phyloP scores from a whole-genome alignment of 768 basidiomycete species.

The Tulasnella sp. region DNA sequence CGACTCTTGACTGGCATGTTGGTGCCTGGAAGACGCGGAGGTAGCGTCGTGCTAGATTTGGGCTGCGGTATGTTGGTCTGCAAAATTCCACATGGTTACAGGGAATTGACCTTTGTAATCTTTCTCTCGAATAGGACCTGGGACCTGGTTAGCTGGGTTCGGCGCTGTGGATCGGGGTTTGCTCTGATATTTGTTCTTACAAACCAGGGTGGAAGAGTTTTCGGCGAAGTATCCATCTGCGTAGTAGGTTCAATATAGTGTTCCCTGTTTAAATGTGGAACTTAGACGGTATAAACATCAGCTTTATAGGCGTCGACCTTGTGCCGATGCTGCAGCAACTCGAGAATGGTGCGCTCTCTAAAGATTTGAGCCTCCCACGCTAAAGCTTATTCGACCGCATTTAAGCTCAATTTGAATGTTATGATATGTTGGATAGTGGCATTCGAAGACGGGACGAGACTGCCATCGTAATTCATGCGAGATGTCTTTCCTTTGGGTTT shows the following conservation, averaged over 20 bases:
- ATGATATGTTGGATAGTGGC: background rate
- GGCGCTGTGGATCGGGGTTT: background rate
- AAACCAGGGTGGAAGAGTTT: conserved; percentile 16
- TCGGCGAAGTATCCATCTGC: background rate
- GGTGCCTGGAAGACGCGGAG: background rate
- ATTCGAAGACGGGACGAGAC: background rate
- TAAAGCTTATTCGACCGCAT: background rate
- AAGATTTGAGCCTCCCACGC: background rate
- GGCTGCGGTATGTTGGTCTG: conserved; percentile 9
- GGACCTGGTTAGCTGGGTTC: conserved; percentile 20
- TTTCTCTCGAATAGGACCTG: background rate
- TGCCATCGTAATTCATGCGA: background rate
- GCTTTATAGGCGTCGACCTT: conserved; percentile 27
- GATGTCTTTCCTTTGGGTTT: conserved; percentile 21
- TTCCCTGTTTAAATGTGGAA: background rate
- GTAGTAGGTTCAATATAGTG: background rate
- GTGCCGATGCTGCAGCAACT: background rate
- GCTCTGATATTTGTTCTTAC: background rate
- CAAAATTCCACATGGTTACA: background rate
- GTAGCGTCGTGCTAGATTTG: background rate
- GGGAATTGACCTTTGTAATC: background rate
- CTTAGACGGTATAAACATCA: background rate
- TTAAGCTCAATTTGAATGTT: conserved; percentile 28
- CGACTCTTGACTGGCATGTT: background rate
- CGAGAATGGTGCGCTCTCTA: background rate